Conservation (phyloP, 495 filamentous ascomycete genomes). For the Trichoderma erinaceum region DNA sequence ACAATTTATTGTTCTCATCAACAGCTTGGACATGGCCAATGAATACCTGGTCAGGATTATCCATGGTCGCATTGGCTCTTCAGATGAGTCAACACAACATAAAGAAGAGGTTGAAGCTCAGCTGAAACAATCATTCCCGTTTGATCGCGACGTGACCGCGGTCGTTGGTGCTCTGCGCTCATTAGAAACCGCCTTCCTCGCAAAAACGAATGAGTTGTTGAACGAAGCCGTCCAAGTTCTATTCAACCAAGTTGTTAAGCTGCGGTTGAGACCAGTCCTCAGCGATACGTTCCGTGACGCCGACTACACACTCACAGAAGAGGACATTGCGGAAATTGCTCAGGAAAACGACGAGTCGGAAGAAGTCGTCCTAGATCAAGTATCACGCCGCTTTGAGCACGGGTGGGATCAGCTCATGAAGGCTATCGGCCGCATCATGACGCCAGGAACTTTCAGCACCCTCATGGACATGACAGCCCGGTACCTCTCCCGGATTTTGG, state of each 20-base stretch:
- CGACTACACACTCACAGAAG: slow-evolving; percentile 61
- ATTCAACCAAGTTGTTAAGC: slow-evolving; percentile 83
- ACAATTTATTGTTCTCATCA: slow-evolving; percentile 84
- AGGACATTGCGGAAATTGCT: slow-evolving; percentile 44
- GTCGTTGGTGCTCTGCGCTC: slow-evolving; percentile 61
- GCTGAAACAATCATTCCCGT: slow-evolving; percentile 67
- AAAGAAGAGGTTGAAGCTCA: not conserved
- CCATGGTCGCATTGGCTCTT: slow-evolving; percentile 48
- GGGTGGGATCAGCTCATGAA: slow-evolving; percentile 80
- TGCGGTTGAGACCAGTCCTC: slow-evolving; percentile 76
- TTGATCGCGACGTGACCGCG: slow-evolving; percentile 61
- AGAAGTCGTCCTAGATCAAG: slow-evolving; percentile 49
- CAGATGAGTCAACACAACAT: slow-evolving; percentile 1
- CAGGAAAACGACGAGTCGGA: slow-evolving; percentile 46
- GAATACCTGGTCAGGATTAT: slow-evolving; percentile 89
- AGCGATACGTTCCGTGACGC: slow-evolving; percentile 86
- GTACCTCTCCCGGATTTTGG: slow-evolving; percentile 67
- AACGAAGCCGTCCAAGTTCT: slow-evolving; percentile 74
- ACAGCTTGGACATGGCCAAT: slow-evolving; percentile 84
- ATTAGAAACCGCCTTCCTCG: slow-evolving; percentile 62
- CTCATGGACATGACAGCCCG: slow-evolving; percentile 65
- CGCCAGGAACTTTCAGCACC: slow-evolving; percentile 57
- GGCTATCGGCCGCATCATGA: slow-evolving; percentile 81
- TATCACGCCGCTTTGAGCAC: slow-evolving; percentile 67
- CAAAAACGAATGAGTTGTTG: slow-evolving; percentile 74